Percentiles rank a stretch among this genome's conserved stretches.
Conservation (phyloP, 306 rosid genomes). For the Medicago lupulina region DNA sequence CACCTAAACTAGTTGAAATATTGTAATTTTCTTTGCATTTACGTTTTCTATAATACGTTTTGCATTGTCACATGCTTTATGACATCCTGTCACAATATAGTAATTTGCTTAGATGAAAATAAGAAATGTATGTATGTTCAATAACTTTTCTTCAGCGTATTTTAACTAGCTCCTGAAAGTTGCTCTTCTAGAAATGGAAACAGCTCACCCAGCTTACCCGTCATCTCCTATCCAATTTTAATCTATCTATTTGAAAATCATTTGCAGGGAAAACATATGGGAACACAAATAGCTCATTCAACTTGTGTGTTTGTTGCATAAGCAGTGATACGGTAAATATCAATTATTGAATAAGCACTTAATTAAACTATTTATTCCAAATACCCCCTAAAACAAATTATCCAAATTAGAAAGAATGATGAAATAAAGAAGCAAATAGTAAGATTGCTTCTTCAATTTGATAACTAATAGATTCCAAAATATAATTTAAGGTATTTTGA, state of each 20-base stretch:
- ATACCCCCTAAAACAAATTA: background rate
- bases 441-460: background rate
- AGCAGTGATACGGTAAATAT: background rate
- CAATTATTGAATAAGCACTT: background rate
- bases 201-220: background rate
- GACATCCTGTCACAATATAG: constrained; percentile 5
- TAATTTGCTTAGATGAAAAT: background rate
- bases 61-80: background rate
- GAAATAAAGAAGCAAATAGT: background rate
- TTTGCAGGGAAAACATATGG: background rate
- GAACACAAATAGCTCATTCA: background rate
- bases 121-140: background rate
- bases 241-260: background rate
- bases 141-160: too few relatives aligned
- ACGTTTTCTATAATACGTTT: background rate
- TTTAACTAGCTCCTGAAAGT: background rate
- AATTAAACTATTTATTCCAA: background rate
- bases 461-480: background rate
- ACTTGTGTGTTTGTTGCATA: background rate
- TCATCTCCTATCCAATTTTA: background rate
- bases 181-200: background rate
- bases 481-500: background rate
- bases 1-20: background rate
- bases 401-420: background rate
- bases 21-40: background rate